Conservation (phyloP, 805 yeast genomes). For the Metschnikowia baotianmanensis region DNA sequence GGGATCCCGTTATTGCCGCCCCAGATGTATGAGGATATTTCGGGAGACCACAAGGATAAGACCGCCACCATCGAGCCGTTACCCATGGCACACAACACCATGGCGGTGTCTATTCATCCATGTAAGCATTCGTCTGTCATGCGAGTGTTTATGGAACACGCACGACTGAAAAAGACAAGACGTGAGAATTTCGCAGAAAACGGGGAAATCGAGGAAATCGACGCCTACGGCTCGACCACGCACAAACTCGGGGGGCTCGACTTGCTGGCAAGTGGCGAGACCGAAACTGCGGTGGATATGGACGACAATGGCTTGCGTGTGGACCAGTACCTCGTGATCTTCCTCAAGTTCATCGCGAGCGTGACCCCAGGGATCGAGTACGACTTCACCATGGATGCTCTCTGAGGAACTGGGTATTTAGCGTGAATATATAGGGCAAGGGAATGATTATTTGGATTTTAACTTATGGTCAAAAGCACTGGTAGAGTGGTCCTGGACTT, state of each 20-base stretch:
- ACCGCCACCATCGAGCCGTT: constrained; percentile 95
- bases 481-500: no score
- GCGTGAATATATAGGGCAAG: no score
- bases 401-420: no score
- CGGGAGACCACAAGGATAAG: constrained; percentile 88
- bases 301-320: constrained; percentile 54
- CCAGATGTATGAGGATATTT: constrained; percentile 93
- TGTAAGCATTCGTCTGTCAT: constrained; percentile 94
- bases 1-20: constrained; percentile 86
- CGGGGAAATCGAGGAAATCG: no score
- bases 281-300: constrained; percentile 24
- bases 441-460: no score
- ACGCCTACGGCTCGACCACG: constrained; percentile 28
- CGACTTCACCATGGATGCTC: constrained; percentile 97
- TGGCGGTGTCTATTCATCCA: constrained; percentile 90
- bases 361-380: constrained; percentile 98
- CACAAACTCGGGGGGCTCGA: background rate
- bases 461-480: no score
- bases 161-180: constrained; percentile 41
- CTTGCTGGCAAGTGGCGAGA: constrained; percentile 9
- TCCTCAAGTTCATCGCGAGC: constrained; percentile 91
- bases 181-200: constrained; percentile 16
- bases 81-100: constrained; percentile 74
- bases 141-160: constrained; percentile 77
- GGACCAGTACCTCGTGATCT: constrained; percentile 87